Percentiles rank a stretch among this genome's conserved stretches.
These are phyloP conservation scores for Cladophialophora psammophila DNA, from an alignment of 2,329 filamentous ascomycete genomes.

Conservation along the genomic window DNA sequence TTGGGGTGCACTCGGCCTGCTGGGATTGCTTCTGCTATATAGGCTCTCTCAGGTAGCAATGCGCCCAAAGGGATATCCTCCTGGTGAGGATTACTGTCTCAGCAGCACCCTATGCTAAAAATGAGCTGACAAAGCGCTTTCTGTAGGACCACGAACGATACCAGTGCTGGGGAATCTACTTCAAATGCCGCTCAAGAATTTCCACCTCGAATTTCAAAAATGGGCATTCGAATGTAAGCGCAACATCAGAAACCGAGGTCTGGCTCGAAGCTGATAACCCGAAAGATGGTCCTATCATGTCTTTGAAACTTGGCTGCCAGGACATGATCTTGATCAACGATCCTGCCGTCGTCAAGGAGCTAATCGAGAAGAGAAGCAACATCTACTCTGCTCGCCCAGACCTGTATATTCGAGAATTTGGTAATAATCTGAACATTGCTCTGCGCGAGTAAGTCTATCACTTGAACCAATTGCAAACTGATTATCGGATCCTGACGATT, in stretches of 20 bases:
- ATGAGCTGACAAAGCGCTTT: no score
- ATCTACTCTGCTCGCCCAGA: conserved; percentile 3
- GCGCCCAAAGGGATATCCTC: no score
- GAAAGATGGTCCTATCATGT: conserved; percentile 11
- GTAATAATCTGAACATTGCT: conserved; percentile 2
- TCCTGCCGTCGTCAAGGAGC: not conserved
- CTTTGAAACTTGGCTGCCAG: conserved; percentile 4
- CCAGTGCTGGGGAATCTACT: conserved; percentile 4
- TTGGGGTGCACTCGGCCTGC: no score
- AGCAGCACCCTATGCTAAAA: no score
- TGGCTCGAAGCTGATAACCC: not conserved
- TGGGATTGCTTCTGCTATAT: no score
- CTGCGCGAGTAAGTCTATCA: not conserved
- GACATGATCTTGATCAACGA: conserved; percentile 1
- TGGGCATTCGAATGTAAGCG: no score
- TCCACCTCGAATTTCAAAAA: conserved; percentile 9
- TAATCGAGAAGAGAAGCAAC: conserved; percentile 12
- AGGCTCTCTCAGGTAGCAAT: no score
- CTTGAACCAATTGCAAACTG: not conserved
- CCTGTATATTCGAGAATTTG: conserved; percentile 4
- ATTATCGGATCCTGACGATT: not conserved
- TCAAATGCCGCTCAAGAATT: not conserved
- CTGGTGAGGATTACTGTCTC: no score
- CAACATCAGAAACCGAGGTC: no score
- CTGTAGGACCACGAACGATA: not conserved